Evolutionary conservation across 2,329 filamentous ascomycete species (phyloP).

Genomic region (Neocatenulostroma microsporum): DNA sequence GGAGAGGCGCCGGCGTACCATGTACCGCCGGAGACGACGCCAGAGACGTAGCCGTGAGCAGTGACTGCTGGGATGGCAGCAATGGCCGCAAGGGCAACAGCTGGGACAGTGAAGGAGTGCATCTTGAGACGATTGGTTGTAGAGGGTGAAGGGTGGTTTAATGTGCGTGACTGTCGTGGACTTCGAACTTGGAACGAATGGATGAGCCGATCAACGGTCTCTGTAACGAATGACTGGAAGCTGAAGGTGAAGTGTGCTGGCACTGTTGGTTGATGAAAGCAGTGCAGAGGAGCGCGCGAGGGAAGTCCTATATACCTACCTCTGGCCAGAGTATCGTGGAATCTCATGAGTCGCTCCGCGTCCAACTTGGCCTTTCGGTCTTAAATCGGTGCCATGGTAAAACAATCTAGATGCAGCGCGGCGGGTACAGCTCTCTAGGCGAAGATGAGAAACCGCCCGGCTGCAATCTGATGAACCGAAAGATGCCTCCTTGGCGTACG

Average conservation of each 20-base stretch:
- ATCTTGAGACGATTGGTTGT: too few species aligned
- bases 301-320: constrained; percentile 2
- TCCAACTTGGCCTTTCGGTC: too few species aligned
- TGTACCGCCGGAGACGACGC: constrained; percentile 41
- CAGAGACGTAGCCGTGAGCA: constrained; percentile 41
- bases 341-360: background rate
- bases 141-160: constrained; percentile 1
- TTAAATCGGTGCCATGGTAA: too few species aligned
- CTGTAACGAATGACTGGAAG: constrained; percentile 10
- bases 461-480: too few species aligned
- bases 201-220: constrained; percentile 17
- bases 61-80: constrained; percentile 8
- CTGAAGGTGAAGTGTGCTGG: constrained; percentile 1
- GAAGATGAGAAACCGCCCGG: constrained; percentile 5
- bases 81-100: constrained; percentile 11
- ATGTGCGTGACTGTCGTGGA: constrained; percentile 1
- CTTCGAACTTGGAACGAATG: constrained; percentile 9
- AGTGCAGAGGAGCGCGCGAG: background rate
- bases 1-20: constrained; percentile 40
- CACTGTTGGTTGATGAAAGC: constrained; percentile 1
- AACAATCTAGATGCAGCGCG: constrained; percentile 1
- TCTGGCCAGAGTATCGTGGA: background rate
- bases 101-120: constrained; percentile 12
- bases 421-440: background rate
- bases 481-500: background rate